Evolutionary conservation across 441 rosid species (phyloP).

Genomic region (Aquilaria agallochum): DNA sequence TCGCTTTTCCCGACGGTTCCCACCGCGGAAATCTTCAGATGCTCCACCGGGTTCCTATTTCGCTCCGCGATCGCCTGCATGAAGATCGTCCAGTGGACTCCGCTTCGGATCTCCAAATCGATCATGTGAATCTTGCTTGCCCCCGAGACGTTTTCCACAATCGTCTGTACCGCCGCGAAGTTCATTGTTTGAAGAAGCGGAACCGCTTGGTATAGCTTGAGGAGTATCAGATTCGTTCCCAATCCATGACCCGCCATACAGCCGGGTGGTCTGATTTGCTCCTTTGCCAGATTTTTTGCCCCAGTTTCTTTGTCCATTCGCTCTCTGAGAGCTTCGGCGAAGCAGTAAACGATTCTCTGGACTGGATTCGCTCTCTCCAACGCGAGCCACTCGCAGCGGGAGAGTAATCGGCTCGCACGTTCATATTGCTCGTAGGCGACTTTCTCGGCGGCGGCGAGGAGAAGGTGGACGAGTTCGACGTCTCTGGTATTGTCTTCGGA

Average conservation of each 20-base stretch:
- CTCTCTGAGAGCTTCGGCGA: conserved; percentile 42
- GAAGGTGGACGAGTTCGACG: conserved; percentile 48
- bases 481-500: conserved; percentile 45
- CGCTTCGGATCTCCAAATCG: conserved; percentile 46
- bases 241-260: background rate
- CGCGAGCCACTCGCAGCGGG: conserved; percentile 43
- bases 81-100: conserved; percentile 46
- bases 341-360: conserved; percentile 41
- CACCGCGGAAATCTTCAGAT: conserved; percentile 37
- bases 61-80: conserved; percentile 44
- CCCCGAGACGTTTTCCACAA: conserved; percentile 29
- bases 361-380: conserved; percentile 32
- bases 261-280: background rate
- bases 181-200: conserved; percentile 6
- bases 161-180: conserved; percentile 36
- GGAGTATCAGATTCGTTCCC: background rate
- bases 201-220: background rate
- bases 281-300: background rate
- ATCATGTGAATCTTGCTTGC: conserved; percentile 39
- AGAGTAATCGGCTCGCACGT: conserved; percentile 38
- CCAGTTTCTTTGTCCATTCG: conserved; percentile 29
- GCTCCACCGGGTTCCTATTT: conserved; percentile 17
- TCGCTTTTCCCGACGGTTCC: conserved; percentile 11
- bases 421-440: conserved; percentile 40
- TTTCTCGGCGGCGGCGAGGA: conserved; percentile 53